Evolutionary conservation across 2,329 filamentous ascomycete genomes (phyloP), one percentile per base, ranked within the genome.

Genomic region (Colletotrichum melonis): DNA sequence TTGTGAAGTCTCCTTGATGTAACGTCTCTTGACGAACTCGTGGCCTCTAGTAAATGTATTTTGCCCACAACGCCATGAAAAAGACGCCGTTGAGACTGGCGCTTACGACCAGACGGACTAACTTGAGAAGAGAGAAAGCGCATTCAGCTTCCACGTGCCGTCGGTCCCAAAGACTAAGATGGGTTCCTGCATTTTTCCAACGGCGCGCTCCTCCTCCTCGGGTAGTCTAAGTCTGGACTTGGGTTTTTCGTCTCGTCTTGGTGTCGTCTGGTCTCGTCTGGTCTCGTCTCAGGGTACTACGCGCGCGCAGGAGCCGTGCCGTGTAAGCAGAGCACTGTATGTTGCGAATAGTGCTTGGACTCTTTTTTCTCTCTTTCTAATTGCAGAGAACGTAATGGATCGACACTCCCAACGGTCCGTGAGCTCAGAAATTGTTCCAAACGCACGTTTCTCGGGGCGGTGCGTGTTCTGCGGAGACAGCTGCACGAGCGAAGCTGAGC

Each of bases 141-240:
- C 49, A 55, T 30, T 24, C 55, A 24, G 22, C n/a, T 56, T 32
- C 38, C 59, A 57, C 56, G 64, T 63, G 57, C 46, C 38, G 64
- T 49, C 46, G 30, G 64, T 24, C 63, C 35, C 32, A 35, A 67
- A 67, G 56, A 24, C 30, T 26, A 63, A 46, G 32, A 9, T 26
- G 35, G 19, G 26, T 67, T 68, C 24, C 57, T 63, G 11, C 65
- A 11, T 49, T 60, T 46, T 35, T 32, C 42, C 26, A 49, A 69
- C 70, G 32, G 42, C 19, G 42, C 22, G 55, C 54, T 59, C 32
- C 38, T 22, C 30, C 35, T 16, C 16, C 38, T 26, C 59, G 49
- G 38, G 30, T 49, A 38, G 26, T 60, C 42, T 63, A 64, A 64
- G 28, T 46, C 32, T 72, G 54, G 54, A 24, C n/a, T 42, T 28